Conservation (phyloP, 148 eudicot genomes). For the Pouteria glomerata region DNA sequence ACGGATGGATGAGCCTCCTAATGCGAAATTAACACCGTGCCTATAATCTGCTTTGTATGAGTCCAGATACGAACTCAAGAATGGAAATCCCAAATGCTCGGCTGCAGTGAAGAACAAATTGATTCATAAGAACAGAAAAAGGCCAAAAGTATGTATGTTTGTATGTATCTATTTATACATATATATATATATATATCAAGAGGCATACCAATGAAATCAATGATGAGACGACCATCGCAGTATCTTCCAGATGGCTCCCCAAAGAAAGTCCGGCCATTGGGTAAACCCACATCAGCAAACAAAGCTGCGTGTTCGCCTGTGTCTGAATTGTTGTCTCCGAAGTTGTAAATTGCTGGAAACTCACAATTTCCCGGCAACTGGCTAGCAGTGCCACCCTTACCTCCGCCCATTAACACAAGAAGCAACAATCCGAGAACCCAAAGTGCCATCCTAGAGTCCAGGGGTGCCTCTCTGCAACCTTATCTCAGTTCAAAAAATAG, state of each 20-base stretch:
- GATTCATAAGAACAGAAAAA: not conserved
- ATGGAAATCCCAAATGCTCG: conserved; percentile 11
- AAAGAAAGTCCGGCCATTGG: conserved; percentile 14
- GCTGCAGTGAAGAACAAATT: not conserved
- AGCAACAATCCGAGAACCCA: not conserved
- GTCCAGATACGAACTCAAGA: conserved; percentile 11
- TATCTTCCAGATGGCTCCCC: conserved; percentile 7
- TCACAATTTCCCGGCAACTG: not conserved
- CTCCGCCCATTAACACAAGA: not conserved
- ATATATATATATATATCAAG: no score
- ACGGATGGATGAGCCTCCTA: conserved; percentile 14
- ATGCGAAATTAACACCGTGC: conserved; percentile 13
- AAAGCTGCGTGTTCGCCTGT: conserved; percentile 2
- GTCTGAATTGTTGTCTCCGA: conserved; percentile 17
- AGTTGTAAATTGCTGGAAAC: conserved; percentile 13
- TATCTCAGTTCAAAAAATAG: not conserved
- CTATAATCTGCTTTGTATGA: conserved; percentile 10
- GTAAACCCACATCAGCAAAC: not conserved
- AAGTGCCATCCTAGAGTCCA: not conserved
- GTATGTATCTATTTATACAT: no score
- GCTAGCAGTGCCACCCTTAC: not conserved
- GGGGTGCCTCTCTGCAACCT: not conserved
- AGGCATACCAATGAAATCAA: conserved; percentile 10
- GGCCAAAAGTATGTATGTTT: no score
- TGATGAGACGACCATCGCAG: conserved; percentile 13